phyloP scores from a whole-genome alignment of 2,329 filamentous ascomycete species.

The Fusarium subtropicale region DNA sequence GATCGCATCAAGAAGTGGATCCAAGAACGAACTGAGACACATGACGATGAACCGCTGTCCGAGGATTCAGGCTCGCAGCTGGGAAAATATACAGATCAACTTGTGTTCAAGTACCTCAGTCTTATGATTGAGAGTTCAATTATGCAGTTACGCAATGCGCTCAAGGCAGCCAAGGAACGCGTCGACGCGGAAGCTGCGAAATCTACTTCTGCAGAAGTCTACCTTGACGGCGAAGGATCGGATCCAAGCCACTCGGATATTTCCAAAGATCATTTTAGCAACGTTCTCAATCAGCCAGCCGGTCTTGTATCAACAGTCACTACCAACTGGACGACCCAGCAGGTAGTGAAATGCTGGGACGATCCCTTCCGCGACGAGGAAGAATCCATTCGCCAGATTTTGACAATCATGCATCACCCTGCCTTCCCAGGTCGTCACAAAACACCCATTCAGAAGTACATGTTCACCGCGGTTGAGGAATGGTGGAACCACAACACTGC shows the following conservation, averaged over 20 bases:
- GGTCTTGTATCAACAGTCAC: constrained; percentile 47
- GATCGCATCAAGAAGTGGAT: constrained; percentile 57
- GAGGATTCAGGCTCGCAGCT: constrained; percentile 40
- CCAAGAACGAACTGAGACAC: constrained; percentile 73
- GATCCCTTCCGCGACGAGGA: constrained; percentile 75
- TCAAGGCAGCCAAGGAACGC: constrained; percentile 60
- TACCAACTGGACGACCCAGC: constrained; percentile 48
- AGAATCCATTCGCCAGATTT: constrained; percentile 79
- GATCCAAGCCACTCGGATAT: constrained; percentile 82
- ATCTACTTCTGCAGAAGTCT: constrained; percentile 67
- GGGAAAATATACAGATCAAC: constrained; percentile 85
- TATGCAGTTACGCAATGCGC: constrained; percentile 78
- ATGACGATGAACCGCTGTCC: constrained; percentile 33
- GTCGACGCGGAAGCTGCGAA: constrained; percentile 56
- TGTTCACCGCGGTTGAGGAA: constrained; percentile 82
- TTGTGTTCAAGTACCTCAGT: constrained; percentile 85
- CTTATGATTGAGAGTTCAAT: constrained; percentile 92
- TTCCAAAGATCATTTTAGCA: constrained; percentile 84
- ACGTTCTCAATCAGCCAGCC: constrained; percentile 62
- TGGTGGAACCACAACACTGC: constrained; percentile 71
- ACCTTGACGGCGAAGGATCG: constrained; percentile 80
- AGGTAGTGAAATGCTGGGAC: constrained; percentile 69
- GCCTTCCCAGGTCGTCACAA: constrained; percentile 74
- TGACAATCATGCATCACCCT: constrained; percentile 87
- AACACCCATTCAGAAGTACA: constrained; percentile 80